Percentiles rank a stretch among this genome's conserved stretches.
phyloP scores from a whole-genome alignment of 345 rosid species.

The Diplotaxis tenuifolia region DNA sequence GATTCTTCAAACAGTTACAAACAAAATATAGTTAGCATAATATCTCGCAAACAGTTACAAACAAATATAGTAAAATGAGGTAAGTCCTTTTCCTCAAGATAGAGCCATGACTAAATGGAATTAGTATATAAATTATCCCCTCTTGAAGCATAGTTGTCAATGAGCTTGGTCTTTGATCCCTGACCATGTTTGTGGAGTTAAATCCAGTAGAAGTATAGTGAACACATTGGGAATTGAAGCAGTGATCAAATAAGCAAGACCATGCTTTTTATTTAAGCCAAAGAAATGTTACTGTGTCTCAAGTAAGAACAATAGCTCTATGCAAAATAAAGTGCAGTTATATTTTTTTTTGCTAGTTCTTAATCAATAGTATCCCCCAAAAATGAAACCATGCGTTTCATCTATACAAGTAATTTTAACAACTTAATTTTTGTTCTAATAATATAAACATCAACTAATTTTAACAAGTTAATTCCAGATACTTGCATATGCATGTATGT shows the following conservation, averaged over 20 bases:
- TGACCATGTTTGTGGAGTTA: neutral
- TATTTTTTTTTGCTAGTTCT: too few relatives aligned
- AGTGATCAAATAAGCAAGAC: neutral
- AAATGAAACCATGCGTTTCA: neutral
- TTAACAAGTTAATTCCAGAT: neutral
- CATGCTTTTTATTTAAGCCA: neutral
- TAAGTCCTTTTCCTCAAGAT: too few relatives aligned
- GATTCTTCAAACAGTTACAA: too few relatives aligned
- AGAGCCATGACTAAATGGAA: neutral
- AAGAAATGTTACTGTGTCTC: neutral
- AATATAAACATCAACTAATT: neutral
- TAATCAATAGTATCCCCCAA: neutral
- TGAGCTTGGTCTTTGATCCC: neutral
- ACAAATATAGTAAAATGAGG: too few relatives aligned
- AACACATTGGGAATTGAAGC: constrained; percentile 38
- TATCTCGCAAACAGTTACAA: too few relatives aligned
- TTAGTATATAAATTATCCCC: constrained; percentile 52
- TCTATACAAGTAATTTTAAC: neutral
- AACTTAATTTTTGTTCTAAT: neutral
- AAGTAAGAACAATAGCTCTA: neutral
- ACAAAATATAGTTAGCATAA: too few relatives aligned
- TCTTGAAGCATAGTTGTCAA: constrained; percentile 67
- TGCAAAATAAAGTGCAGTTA: neutral
- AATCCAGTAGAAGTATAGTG: constrained; percentile 47
- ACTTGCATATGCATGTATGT: neutral